Conservation (phyloP, 148 eudicot genomes). For the Pharnaceum exiguum region DNA sequence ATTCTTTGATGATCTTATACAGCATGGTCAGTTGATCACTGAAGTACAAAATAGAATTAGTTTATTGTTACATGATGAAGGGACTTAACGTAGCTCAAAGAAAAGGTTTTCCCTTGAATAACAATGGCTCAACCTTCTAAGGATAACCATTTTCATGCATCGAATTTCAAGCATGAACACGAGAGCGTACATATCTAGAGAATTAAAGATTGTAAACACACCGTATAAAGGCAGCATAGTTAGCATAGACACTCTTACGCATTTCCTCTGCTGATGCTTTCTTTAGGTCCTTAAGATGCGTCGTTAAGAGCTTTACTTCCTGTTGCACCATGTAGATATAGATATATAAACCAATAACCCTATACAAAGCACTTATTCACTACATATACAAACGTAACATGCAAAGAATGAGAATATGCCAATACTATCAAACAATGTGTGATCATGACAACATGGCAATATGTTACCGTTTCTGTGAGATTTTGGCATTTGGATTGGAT, state of each 20-base stretch:
- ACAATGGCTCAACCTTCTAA: no score
- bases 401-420: neutral
- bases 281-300: slow-evolving; percentile 61
- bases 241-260: slow-evolving; percentile 98
- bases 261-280: slow-evolving; percentile 97
- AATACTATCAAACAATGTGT: no score
- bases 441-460: no score
- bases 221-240: slow-evolving; percentile 91
- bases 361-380: neutral
- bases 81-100: no score
- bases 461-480: slow-evolving; percentile 69
- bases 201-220: no score
- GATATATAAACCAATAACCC: neutral
- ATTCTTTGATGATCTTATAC: neutral
- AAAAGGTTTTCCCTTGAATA: no score
- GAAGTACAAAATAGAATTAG: no score
- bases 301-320: slow-evolving; percentile 69
- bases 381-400: neutral
- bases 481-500: slow-evolving; percentile 53
- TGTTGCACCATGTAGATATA: slow-evolving; percentile 9
- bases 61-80: no score
- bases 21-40: no score
- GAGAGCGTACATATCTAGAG: no score
- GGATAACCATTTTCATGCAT: no score
- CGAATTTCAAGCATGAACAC: no score